Evolutionary conservation across 345 rosid species (phyloP), one percentile per base, ranked within the genome.

Genomic region (Durio zibethinus): DNA sequence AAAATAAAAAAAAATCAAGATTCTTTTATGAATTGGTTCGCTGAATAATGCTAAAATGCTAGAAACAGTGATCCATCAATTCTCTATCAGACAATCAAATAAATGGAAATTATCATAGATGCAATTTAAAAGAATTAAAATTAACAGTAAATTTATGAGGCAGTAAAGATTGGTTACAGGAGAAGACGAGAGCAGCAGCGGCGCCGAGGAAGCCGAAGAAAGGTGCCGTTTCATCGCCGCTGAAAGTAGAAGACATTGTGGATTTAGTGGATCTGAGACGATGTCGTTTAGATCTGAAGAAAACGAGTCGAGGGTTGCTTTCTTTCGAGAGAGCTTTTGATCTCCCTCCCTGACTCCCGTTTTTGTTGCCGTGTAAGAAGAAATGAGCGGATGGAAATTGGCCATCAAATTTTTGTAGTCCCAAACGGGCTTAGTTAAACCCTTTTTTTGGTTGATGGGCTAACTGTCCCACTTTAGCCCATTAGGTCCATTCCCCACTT

Each of bases 201-300:
- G 91, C 93, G 80, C 93, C 97, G 23, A 91, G 97, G 92, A 91
- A 90, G 81, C 93, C 93, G 71, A 91, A 91, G 84, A 91, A 88
- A 4, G 93, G 93, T 9, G 97, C 97, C 16, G 91, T 91, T 75
- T 90, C 97, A 86, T 91, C 93, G 77, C 96, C 96, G 84, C 90
- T 88, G 82, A 91, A 90, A 14, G 74, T 21, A 42, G 92, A 80
- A 81, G 88, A 69, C 92, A 84, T 86, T 78, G n/a, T 47, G 76
- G 81, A 63, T 31, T 31, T 33, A 71, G 61, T 35, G 73, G 86
- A 87, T 85, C 89, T 83, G 65, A 72, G 29, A 56, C 67, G 57
- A 74, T 10, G 71, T 36, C 57, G 73, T 57, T 72, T 45, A 52
- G 73, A 84, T 78, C 81, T 74, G 57, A 38, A 68, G 70, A 23